Base-by-base conservation (phyloP, 192 early-diverging fungal species). In the Rhizophagus clarus region DNA sequence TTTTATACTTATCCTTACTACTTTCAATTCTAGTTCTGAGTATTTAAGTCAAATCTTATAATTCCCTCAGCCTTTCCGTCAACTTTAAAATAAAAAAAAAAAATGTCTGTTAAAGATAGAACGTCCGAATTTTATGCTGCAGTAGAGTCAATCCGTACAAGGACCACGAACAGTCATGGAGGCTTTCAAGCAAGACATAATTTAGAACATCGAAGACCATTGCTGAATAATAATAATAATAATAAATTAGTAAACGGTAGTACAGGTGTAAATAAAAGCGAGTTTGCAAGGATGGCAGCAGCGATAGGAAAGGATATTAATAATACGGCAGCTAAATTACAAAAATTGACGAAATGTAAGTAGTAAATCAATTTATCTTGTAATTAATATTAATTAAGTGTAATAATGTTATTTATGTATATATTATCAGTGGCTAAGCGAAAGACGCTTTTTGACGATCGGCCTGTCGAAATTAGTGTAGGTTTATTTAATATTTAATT, bases 391-490 rank as follows among this genome's bases (percentile, higher is more conserved):
- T 28, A 34, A 76, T 75, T 80, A n/a, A n/a, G n/a, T n/a, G n/a
- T n/a, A n/a, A n/a, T n/a, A n/a, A n/a, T n/a, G n/a, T n/a, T n/a
- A n/a, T 34, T 0, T 0, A 7, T 40, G 8, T 32, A 66, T 17
- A 61, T 11, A 60, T 63, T 79, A 28, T 49, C 31, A 85, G 89
- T 99, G 80, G 98, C 98, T n/a, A 96, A 96, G 73, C 87, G 95
- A 70, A 96, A 96, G 84, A 95, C 97, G 3, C 85, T 99, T 76
- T 99, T 99, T 80, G 97, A 99, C 84, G 98, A 99, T 87, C 92
- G 92, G 82, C 96, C 97, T 14, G 89, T 92, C 10, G 97, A 99
- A 80, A 98, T 99, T 78, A 97, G 94, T 77, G 90, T 92, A 90
- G 45, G 87, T 61, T 64, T 10, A 10, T 42, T 42, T 45, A 10